phyloP scores from a whole-genome alignment of 495 filamentous ascomycete species.

The Corynascus novoguineensis region DNA sequence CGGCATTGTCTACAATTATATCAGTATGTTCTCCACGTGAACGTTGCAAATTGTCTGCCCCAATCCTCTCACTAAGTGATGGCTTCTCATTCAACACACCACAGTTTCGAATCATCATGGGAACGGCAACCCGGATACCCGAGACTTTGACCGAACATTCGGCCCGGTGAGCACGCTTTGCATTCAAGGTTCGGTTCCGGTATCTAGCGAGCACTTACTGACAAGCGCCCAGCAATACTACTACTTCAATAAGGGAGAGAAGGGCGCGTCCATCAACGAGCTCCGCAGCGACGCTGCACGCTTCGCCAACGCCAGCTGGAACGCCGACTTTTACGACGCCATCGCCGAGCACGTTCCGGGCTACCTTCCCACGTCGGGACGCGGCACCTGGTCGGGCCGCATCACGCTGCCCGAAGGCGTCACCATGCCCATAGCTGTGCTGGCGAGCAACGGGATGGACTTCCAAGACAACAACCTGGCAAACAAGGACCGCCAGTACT shows the following conservation, averaged over 20 bases:
- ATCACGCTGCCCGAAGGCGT: not conserved
- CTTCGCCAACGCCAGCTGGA: conserved; percentile 1
- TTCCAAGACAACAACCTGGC: conserved; percentile 5
- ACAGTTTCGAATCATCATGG: conserved; percentile 1
- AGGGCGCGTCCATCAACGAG: not conserved
- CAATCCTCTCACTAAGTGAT: not conserved
- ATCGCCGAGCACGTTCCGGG: not conserved
- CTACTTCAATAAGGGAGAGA: conserved; percentile 1
- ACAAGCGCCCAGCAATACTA: conserved; percentile 1
- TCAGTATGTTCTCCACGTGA: not conserved
- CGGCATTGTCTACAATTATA: conserved; percentile 6
- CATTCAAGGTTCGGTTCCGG: no score
- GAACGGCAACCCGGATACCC: conserved; percentile 2
- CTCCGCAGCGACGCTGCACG: not conserved
- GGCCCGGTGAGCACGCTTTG: not conserved
- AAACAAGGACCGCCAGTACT: not conserved
- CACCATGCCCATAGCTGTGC: not conserved
- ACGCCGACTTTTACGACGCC: conserved; percentile 2
- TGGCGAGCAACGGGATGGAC: not conserved
- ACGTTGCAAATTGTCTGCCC: not conserved
- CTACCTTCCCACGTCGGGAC: not conserved
- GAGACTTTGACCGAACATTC: not conserved
- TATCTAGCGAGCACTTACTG: no score
- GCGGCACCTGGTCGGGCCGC: not conserved
- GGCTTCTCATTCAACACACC: not conserved